phyloP scores from a whole-genome alignment of 2,329 filamentous ascomycete species.

The Aspergillus viridinutans region DNA sequence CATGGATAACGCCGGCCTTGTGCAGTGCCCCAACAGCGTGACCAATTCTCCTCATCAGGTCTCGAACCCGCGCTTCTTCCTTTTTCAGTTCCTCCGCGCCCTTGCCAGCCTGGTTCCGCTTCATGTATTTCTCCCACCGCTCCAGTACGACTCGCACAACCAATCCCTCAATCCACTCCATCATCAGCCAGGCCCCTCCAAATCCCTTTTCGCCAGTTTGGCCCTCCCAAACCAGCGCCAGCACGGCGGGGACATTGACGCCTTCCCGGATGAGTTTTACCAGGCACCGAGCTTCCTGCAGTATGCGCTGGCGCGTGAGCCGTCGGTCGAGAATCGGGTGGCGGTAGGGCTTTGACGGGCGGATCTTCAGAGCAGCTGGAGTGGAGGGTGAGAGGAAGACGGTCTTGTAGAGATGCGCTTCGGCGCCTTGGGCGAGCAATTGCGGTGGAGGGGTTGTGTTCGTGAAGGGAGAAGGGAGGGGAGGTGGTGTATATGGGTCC shows the following conservation, averaged over 20 bases:
- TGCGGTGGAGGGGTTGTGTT: constrained; percentile 58
- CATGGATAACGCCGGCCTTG: constrained; percentile 81
- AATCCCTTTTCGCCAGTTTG: constrained; percentile 53
- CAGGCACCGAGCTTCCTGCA: constrained; percentile 83
- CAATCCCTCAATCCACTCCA: constrained; percentile 77
- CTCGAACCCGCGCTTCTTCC: constrained; percentile 52
- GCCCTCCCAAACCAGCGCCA: constrained; percentile 62
- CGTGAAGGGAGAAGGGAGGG: constrained; percentile 62
- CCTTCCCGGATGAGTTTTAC: constrained; percentile 74
- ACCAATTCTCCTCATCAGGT: constrained; percentile 68
- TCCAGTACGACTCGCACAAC: constrained; percentile 69
- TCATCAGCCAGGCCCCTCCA: constrained; percentile 72
- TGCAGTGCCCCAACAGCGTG: constrained; percentile 71
- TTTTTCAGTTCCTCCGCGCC: constrained; percentile 29
- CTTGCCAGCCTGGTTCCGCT: constrained; percentile 26
- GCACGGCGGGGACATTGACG: constrained; percentile 74
- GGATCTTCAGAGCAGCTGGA: constrained; percentile 82
- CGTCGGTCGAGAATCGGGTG: constrained; percentile 85
- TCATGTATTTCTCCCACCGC: constrained; percentile 57
- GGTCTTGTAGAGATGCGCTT: constrained; percentile 88
- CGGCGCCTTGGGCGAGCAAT: constrained; percentile 88
- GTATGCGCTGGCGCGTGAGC: constrained; percentile 78
- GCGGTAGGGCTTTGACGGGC: constrained; percentile 84
- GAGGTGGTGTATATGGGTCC: constrained; percentile 27
- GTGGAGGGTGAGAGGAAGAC: constrained; percentile 66